phyloP scores from a whole-genome alignment of 345 rosid species.

The Syzygium grande region DNA sequence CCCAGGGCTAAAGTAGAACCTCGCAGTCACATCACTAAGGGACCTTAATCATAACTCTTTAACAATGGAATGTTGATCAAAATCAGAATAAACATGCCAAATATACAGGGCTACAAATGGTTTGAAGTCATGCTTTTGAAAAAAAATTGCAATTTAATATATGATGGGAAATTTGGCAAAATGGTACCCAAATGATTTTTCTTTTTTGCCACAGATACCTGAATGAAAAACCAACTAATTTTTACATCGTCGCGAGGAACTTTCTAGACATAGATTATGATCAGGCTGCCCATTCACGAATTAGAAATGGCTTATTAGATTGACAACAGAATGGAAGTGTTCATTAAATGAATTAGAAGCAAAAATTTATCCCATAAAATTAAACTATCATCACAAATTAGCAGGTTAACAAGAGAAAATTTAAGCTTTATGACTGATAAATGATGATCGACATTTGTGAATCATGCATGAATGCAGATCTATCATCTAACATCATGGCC shows the following conservation, averaged over 20 bases:
- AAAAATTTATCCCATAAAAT: neutral
- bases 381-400: neutral
- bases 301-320: neutral
- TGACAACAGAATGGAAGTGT: neutral
- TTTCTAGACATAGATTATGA: neutral
- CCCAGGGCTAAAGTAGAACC: neutral
- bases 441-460: neutral
- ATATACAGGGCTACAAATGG: neutral
- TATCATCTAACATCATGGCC: neutral
- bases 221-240: neutral
- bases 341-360: neutral
- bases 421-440: neutral
- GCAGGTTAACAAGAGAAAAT: neutral
- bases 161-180: neutral
- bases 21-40: neutral
- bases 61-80: neutral
- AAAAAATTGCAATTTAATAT: neutral
- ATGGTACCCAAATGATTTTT: neutral
- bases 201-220: neutral
- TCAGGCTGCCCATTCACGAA: neutral
- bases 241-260: neutral
- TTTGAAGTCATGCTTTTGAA: neutral
- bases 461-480: neutral
- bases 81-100: neutral
- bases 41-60: neutral